A percentile compares a stretch with the other conserved stretches of the same genome.
These are phyloP conservation scores for Corymbia citriodora DNA, from an alignment of 441 rosid species.

Conservation along the genomic window DNA sequence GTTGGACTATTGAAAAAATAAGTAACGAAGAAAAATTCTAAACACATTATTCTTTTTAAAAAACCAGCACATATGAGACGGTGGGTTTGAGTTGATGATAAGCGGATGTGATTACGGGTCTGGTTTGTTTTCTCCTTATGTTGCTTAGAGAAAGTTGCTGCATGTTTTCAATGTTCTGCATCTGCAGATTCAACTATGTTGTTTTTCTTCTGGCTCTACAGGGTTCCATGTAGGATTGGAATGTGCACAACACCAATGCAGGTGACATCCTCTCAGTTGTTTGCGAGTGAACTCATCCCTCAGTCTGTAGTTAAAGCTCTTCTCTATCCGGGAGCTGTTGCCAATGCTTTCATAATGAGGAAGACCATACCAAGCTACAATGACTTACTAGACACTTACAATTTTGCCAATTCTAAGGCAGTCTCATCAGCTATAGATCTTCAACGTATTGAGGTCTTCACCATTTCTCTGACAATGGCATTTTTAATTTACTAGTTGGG, in stretches of 20 bases:
- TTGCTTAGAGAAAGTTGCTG: neutral
- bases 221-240: conserved; percentile 68
- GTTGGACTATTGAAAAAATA: neutral
- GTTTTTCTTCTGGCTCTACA: conserved; percentile 8
- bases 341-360: conserved; percentile 26
- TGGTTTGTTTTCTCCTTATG: neutral
- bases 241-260: conserved; percentile 63
- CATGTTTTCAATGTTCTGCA: neutral
- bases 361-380: conserved; percentile 28
- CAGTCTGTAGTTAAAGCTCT: conserved; percentile 41
- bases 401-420: conserved; percentile 12
- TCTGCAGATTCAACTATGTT: neutral
- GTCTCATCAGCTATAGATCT: conserved; percentile 25
- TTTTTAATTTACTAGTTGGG: neutral
- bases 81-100: neutral
- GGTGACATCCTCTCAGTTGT: conserved; percentile 51
- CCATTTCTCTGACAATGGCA: neutral
- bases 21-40: neutral
- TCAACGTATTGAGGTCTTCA: conserved; percentile 55
- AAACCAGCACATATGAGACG: neutral
- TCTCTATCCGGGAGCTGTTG: conserved; percentile 71
- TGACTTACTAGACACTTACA: conserved; percentile 30
- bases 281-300: conserved; percentile 53
- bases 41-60: neutral
- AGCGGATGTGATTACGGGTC: neutral